A percentile compares a stretch with the other conserved stretches of the same genome.
These are phyloP conservation scores for Starmerella floris DNA, from an alignment of 805 yeast genomes.

Conservation along the genomic window DNA sequence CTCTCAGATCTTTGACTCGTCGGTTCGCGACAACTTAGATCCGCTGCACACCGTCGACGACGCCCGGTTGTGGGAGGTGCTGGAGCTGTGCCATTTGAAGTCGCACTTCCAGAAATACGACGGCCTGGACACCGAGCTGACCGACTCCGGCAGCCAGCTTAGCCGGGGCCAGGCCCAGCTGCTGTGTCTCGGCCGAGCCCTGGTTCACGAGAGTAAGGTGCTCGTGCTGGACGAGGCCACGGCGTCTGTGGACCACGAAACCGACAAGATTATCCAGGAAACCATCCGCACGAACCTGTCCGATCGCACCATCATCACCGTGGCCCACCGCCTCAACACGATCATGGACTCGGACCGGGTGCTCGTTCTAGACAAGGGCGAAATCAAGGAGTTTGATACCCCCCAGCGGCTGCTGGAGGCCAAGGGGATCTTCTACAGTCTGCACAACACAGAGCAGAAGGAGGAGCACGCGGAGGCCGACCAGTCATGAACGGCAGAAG, in stretches of 20 bases:
- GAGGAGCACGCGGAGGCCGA: conserved; percentile 2
- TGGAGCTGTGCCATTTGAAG: conserved; percentile 46
- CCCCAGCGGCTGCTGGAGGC: conserved; percentile 30
- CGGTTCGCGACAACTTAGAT: conserved; percentile 52
- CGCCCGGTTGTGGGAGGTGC: conserved; percentile 44
- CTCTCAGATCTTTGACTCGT: conserved; percentile 57
- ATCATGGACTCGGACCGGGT: conserved; percentile 67
- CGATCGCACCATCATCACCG: conserved; percentile 62
- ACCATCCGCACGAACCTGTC: conserved; percentile 56
- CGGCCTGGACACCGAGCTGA: conserved; percentile 40
- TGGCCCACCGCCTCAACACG: conserved; percentile 74
- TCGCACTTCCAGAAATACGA: conserved; percentile 24
- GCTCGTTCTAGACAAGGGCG: conserved; percentile 56
- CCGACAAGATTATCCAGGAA: conserved; percentile 61
- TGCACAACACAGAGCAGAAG: conserved; percentile 16
- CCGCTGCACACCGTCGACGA: conserved; percentile 45
- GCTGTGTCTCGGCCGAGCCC: conserved; percentile 64
- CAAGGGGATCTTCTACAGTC: conserved; percentile 18
- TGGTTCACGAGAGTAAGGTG: conserved; percentile 53
- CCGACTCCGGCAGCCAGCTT: conserved; percentile 63
- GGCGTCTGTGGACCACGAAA: conserved; percentile 70
- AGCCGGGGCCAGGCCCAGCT: conserved; percentile 76
- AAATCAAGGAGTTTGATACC: conserved; percentile 56
- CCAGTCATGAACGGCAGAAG: conserved; percentile 4
- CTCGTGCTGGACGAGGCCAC: conserved; percentile 69